Base-by-base conservation (phyloP, 176 grass and related monocot species). In the Paspalum notatum region DNA sequence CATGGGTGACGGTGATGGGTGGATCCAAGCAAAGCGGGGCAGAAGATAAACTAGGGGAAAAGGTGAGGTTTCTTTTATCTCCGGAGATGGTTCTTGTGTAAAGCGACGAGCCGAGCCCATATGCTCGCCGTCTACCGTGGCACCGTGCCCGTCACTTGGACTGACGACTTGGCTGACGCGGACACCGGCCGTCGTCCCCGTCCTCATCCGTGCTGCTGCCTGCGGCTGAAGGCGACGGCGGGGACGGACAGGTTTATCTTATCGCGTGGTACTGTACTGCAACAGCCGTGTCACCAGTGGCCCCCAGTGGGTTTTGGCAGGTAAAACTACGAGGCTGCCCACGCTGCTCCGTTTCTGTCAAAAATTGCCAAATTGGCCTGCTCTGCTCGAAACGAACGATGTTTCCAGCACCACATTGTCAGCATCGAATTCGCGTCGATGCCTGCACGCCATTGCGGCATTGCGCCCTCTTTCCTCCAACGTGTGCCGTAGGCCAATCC, bases 101-200 rank as follows among this genome's bases (percentile, higher is more conserved):
- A 66, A 68, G 41, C 39, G 64, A 67, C 20, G 64, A 39, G 64
- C 40, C 40, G 65, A 68, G 66, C 66, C 20, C 77, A 26, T 75
- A 14, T 16, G 80, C 68, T 50, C 42, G 25, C 38, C 77, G 9
- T 2, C 68, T 14, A 5, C 6, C 41, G 40, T 26, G 12, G 32
- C 32, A 32, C 48, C 45, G 20, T 11, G 3, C 7, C 15, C 68
- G 12, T n/a, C 46, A 32, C 32, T 32, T 32, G 32, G 32, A 32
- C 48, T 24, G 40, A 20, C 53, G 5, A 8, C 7, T 32, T 24
- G 17, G 10, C 25, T 74, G 66, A 63, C 46, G 76, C 22, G 9
- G 66, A 72, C 17, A 24, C 41, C 14, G 25, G n/a, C 14, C 52
- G 49, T 22, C 52, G 17, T 38, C 12, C 2, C 12, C 41, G 18